Evolutionary conservation across 805 yeast genomes (phyloP), one percentile per base, ranked within the genome.

Genomic region (Yarrowia divulgata): DNA sequence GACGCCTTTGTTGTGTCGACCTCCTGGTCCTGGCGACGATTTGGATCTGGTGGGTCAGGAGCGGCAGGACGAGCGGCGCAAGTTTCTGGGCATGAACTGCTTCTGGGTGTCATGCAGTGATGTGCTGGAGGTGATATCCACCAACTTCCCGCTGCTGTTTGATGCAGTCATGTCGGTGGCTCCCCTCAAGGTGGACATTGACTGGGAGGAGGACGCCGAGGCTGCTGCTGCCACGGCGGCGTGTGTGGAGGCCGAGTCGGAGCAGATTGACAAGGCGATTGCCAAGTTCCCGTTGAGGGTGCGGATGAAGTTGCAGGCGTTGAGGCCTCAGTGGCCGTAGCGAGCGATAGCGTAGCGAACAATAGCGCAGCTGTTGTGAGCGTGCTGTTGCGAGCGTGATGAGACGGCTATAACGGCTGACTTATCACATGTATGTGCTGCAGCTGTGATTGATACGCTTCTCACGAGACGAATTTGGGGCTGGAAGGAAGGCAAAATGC

Each of bases 1-100:
- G 39, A 71, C 70, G 18, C 75, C 77, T 3, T 77, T 79, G 76
- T 64, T 78, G 29, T 73, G 75, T 35, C 70, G 72, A 8, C 73
- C 74, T n/a, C 35, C 73, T 6, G 57, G 55, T 10, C 57, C 57
- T 10, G 39, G 57, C 9, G 57, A 49, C 10, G 48, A 37, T 35
- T 18, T 63, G 23, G 68, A 63, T 12, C 18, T 37, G 46, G 37
- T 48, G 23, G 46, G 55, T n/a, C 68, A 14, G 12, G 68, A 63
- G 23, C 45, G 68, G 1, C 57, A 63, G 29, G 68, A 63, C 13
- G 57, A 63, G 45, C 57, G 68, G 8, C 55, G 68, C 29, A 63
- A 63, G 68, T 63, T 63, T 23, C 58, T 63, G 1, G 57, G 57
- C 8, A 63, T 63, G 68, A 63, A 63, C 68, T 63, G 68, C 16